Evolutionary conservation across 1,284 basidiomycete species (phyloP).

Genomic region (Ustilago cynodontis): DNA sequence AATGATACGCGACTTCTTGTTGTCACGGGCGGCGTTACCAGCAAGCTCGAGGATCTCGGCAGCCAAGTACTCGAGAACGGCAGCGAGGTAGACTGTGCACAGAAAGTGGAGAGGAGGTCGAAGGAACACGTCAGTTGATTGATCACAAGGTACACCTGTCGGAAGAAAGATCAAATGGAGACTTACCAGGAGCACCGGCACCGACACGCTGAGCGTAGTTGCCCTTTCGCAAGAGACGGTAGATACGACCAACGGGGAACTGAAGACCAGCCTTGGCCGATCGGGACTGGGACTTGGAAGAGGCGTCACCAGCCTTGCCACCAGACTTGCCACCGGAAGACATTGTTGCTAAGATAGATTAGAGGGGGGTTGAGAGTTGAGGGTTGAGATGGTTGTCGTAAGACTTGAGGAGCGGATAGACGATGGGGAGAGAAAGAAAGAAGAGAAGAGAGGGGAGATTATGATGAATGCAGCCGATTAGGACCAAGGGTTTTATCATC

Average conservation of each 20-base stretch:
- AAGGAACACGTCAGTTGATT: slow-evolving; percentile 11
- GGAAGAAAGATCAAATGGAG: background rate
- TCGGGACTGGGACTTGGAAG: slow-evolving; percentile 77
- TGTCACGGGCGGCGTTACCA: slow-evolving; percentile 96
- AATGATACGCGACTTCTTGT: slow-evolving; percentile 95
- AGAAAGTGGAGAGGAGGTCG: background rate
- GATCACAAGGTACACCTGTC: background rate
- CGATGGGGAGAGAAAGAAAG: slow-evolving; percentile 27
- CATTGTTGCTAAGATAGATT: slow-evolving; percentile 44
- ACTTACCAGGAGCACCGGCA: slow-evolving; percentile 80
- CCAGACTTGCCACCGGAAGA: slow-evolving; percentile 72
- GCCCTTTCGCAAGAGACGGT: slow-evolving; percentile 89
- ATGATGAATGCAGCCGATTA: slow-evolving; percentile 26
- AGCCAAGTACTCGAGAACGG: slow-evolving; percentile 89
- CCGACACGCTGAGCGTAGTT: slow-evolving; percentile 85
- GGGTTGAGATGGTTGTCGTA: slow-evolving; percentile 25
- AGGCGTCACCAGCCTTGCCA: slow-evolving; percentile 69
- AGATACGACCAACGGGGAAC: slow-evolving; percentile 94
- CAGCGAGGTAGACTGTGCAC: slow-evolving; percentile 84
- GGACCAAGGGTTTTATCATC: slow-evolving; percentile 47
- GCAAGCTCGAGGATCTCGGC: slow-evolving; percentile 92
- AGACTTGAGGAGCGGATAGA: slow-evolving; percentile 32
- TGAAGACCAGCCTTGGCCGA: slow-evolving; percentile 80
- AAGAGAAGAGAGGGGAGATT: slow-evolving; percentile 19
- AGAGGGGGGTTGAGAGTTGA: slow-evolving; percentile 18